phyloP scores from a whole-genome alignment of 768 basidiomycete genomes.

The Mycena galericulata region DNA sequence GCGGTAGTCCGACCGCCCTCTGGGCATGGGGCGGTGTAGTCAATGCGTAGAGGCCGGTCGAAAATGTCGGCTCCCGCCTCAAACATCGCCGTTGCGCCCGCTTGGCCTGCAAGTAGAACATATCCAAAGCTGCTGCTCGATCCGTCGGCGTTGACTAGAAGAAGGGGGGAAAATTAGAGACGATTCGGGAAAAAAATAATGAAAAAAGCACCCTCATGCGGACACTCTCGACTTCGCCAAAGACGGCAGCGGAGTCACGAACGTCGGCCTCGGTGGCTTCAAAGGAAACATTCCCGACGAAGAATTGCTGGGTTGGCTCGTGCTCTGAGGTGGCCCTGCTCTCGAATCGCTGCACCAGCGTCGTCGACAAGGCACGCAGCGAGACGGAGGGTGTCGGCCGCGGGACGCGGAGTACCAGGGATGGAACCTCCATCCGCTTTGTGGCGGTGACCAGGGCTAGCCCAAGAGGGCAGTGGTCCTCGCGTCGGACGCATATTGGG shows the following conservation, averaged over 20 bases:
- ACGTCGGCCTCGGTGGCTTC: constrained; percentile 28
- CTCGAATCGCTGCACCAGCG: constrained; percentile 6
- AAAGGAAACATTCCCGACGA: constrained; percentile 28
- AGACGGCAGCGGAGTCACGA: not conserved
- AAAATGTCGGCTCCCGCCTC: not conserved
- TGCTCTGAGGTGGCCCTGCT: constrained; percentile 21
- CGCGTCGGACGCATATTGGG: no score
- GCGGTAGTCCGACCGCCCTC: not conserved
- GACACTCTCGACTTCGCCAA: constrained; percentile 21
- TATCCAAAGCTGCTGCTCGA: constrained; percentile 31
- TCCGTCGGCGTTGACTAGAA: constrained; percentile 25
- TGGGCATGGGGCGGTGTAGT: constrained; percentile 36
- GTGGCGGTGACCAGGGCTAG: constrained; percentile 38
- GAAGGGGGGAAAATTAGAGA: no score
- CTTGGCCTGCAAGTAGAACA: constrained; percentile 2
- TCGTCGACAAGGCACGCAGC: constrained; percentile 37
- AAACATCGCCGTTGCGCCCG: not conserved
- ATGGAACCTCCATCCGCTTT: constrained; percentile 4
- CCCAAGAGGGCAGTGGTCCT: no score
- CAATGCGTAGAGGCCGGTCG: constrained; percentile 36
- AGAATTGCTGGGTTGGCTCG: constrained; percentile 21
- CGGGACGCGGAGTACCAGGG: not conserved
- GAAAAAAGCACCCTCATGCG: constrained; percentile 19
- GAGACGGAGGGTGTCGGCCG: not conserved
- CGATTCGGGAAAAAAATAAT: not conserved